Percentiles rank a stretch among this genome's conserved stretches.
phyloP scores from a whole-genome alignment of 169 alveolate species.

The Eimeria praecox region DNA sequence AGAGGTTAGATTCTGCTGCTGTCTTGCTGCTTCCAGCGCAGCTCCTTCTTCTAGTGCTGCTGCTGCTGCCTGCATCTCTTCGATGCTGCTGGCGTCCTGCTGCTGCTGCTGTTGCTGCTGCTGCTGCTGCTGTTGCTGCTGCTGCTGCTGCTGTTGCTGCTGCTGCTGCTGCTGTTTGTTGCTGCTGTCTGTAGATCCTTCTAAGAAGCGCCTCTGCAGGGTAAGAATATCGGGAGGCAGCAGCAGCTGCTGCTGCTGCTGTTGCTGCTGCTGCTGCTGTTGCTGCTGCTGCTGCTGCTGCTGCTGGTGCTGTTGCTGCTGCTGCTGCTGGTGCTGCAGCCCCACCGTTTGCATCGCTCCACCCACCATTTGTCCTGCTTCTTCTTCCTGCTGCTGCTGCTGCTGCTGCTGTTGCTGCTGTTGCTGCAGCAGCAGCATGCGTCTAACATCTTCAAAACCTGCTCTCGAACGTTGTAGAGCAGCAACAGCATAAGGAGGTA shows the following conservation, averaged over 20 bases:
- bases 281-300: not conserved
- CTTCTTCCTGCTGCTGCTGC: conserved; percentile 18
- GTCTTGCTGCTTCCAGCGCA: not conserved
- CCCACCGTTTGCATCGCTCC: not conserved
- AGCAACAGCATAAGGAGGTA: not conserved
- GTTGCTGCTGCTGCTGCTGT: not conserved
- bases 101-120: conserved; percentile 12
- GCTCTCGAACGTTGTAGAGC: not conserved
- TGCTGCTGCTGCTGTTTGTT: not conserved
- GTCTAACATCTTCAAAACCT: not conserved
- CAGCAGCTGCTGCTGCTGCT: conserved; percentile 28
- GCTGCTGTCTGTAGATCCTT: not conserved
- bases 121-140: not conserved
- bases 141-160: not conserved
- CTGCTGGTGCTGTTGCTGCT: not conserved
- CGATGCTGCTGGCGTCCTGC: not conserved
- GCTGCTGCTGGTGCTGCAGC: conserved; percentile 41
- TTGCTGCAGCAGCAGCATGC: no score
- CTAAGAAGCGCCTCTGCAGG: not conserved
- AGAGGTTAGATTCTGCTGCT: not conserved
- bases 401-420: not conserved
- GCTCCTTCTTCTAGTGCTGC: conserved; percentile 22
- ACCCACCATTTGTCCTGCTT: not conserved
- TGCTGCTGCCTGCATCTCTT: no score
- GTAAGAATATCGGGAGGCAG: not conserved